phyloP scores from a whole-genome alignment of 306 rosid species.

The Pyrus betulifolia region DNA sequence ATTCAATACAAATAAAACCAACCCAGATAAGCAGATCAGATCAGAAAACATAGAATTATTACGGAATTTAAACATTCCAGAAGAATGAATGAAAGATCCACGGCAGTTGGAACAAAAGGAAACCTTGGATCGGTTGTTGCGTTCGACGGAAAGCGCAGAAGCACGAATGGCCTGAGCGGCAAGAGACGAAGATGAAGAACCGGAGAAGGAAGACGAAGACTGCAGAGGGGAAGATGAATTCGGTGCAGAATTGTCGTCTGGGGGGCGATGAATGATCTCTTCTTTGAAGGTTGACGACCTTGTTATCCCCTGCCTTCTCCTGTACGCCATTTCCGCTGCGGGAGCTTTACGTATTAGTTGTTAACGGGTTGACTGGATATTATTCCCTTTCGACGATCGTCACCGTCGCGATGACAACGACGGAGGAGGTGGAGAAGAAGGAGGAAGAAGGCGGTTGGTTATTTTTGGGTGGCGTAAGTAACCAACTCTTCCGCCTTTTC shows the following conservation, averaged over 20 bases:
- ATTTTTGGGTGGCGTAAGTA: background rate
- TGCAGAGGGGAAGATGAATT: conserved; percentile 18
- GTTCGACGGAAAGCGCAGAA: conserved; percentile 42
- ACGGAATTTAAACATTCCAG: background rate
- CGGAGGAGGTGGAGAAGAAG: background rate
- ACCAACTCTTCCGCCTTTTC: conserved; percentile 13
- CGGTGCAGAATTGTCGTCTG: conserved; percentile 18
- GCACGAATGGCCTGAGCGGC: conserved; percentile 76
- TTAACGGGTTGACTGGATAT: background rate
- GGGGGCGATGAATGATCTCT: conserved; percentile 43
- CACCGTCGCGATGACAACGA: background rate
- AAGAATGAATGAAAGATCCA: background rate
- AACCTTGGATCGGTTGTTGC: conserved; percentile 57
- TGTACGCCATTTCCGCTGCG: conserved; percentile 54
- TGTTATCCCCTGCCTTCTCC: conserved; percentile 73
- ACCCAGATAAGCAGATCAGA: background rate
- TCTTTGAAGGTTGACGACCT: conserved; percentile 79
- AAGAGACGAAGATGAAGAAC: conserved; percentile 52
- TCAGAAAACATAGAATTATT: background rate
- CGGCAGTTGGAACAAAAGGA: background rate
- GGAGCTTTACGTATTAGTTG: background rate
- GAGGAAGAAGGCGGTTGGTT: background rate
- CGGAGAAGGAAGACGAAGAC: conserved; percentile 23
- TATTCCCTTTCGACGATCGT: background rate
- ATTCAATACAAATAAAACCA: background rate